A percentile compares a stretch with the other conserved stretches of the same genome.
phyloP scores from a whole-genome alignment of 257 asterid species.

The Phtheirospermum japonicum region DNA sequence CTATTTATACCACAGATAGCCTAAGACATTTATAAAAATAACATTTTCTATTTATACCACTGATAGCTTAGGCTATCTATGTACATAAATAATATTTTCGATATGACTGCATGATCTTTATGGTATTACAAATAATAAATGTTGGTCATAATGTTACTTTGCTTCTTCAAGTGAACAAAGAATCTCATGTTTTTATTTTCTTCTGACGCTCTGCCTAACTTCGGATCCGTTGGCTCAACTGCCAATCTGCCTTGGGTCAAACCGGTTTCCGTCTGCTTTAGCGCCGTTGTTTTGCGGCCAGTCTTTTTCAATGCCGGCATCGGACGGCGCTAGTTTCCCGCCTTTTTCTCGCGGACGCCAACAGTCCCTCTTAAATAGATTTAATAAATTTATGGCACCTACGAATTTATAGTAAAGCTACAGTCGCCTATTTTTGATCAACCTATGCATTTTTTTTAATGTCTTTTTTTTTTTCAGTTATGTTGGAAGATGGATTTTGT shows the following conservation, averaged over 20 bases:
- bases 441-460: too few species aligned
- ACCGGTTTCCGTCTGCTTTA: constrained; percentile 38
- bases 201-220: constrained; percentile 8
- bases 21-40: too few species aligned
- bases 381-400: constrained; percentile 16
- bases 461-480: too few species aligned
- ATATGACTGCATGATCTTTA: background rate
- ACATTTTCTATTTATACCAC: too few species aligned
- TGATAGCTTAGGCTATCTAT: too few species aligned
- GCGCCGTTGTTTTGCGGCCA: constrained; percentile 31
- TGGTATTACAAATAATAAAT: too few species aligned
- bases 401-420: too few species aligned
- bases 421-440: too few species aligned
- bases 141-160: background rate
- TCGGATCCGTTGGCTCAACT: constrained; percentile 30
- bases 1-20: too few species aligned
- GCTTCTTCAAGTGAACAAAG: background rate
- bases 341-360: constrained; percentile 40
- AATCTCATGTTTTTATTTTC: too few species aligned
- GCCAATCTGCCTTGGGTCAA: constrained; percentile 26
- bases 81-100: too few species aligned
- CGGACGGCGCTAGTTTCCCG: constrained; percentile 42
- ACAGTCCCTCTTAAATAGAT: constrained; percentile 15
- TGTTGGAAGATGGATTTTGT: too few species aligned
- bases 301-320: constrained; percentile 46